Evolutionary conservation across 2,329 filamentous ascomycete genomes (phyloP).

Genomic region (Trichoderma sp.): DNA sequence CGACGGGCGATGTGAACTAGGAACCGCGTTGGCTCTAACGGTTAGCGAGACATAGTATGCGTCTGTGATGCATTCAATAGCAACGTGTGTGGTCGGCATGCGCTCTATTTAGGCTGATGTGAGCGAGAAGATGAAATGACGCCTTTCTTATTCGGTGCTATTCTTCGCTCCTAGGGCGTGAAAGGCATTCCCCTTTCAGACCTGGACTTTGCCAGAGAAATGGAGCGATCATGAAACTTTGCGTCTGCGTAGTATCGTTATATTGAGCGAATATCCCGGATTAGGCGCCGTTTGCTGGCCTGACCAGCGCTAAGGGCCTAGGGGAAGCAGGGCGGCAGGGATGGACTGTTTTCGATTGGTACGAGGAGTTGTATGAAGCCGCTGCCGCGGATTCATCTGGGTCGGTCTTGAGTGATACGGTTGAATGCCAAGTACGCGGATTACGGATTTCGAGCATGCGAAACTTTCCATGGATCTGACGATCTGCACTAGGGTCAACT

Average conservation of each 20-base stretch:
- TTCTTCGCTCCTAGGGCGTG: not conserved
- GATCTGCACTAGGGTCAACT: not conserved
- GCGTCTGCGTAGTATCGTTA: not conserved
- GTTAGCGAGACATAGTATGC: not conserved
- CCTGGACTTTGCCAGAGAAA: not conserved
- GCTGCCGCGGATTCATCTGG: not conserved
- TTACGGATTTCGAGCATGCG: not conserved
- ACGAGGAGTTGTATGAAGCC: not conserved
- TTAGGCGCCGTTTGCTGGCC: conserved; percentile 11
- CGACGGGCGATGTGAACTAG: not conserved
- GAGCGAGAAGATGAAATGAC: not conserved
- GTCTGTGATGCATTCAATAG: not conserved
- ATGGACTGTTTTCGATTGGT: conserved; percentile 11
- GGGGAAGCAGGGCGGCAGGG: not conserved
- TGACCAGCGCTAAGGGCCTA: conserved; percentile 10
- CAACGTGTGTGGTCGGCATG: not conserved
- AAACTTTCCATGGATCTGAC: not conserved
- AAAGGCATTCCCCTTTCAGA: not conserved
- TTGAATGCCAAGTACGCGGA: not conserved
- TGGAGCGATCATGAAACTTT: conserved; percentile 19
- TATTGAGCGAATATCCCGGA: conserved; percentile 7
- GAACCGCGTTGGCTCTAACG: no score
- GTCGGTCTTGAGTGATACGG: not conserved
- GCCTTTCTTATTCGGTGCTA: not conserved
- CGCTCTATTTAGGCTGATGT: conserved; percentile 12